Conservation (phyloP, 495 filamentous ascomycete genomes). For the Hypoxylon intermedium region DNA sequence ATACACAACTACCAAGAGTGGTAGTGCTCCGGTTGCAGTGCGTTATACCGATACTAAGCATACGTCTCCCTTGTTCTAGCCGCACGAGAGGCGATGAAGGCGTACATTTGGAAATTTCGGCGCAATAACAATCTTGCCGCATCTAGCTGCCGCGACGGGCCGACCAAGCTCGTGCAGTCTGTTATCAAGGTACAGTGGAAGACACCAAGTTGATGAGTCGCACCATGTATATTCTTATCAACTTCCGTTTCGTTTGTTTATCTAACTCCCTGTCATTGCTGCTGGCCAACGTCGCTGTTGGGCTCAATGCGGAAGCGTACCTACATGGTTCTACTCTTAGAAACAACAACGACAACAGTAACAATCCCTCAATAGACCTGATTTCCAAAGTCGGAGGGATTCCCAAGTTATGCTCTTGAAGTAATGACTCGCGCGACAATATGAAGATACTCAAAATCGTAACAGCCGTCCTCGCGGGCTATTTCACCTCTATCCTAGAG, state of each 20-base stretch:
- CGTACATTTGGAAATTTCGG: slow-evolving; percentile 14
- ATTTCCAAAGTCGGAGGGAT: neutral
- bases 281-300: neutral
- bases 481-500: slow-evolving; percentile 2
- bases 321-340: neutral
- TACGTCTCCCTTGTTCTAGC: neutral
- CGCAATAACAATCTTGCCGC: slow-evolving; percentile 9
- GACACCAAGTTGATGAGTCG: neutral
- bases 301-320: neutral
- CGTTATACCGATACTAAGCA: slow-evolving; percentile 18
- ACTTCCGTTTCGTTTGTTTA: too few species aligned
- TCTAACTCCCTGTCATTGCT: too few species aligned
- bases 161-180: slow-evolving; percentile 3
- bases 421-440: neutral
- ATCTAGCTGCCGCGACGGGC: slow-evolving; percentile 27
- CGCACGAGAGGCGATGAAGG: neutral
- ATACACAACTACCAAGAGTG: neutral
- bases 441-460: slow-evolving; percentile 21
- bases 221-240: slow-evolving; percentile 13
- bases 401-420: neutral
- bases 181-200: slow-evolving; percentile 18
- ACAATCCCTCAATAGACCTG: neutral
- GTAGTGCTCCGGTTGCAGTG: slow-evolving; percentile 10
- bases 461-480: slow-evolving; percentile 17
- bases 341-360: neutral